These are phyloP conservation scores for Penicillium italicum DNA, from an alignment of 2,329 filamentous ascomycete species.

Conservation along the genomic window DNA sequence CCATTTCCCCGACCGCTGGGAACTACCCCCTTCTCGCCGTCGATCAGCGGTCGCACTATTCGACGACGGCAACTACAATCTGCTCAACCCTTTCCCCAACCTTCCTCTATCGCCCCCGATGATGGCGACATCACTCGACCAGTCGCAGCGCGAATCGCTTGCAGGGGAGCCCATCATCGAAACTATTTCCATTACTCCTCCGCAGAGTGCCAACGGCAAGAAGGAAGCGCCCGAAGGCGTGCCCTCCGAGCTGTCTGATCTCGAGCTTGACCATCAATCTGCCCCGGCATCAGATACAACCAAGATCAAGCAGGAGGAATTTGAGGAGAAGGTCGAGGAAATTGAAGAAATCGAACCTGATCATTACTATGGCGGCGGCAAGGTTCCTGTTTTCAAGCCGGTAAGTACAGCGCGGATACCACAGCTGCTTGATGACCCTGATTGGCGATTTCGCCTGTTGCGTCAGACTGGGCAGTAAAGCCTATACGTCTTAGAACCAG, in stretches of 20 bases:
- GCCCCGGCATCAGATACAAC: constrained; percentile 24
- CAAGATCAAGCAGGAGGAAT: constrained; percentile 41
- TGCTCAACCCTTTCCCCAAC: constrained; percentile 10
- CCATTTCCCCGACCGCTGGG: constrained; percentile 43
- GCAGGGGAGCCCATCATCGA: constrained; percentile 24
- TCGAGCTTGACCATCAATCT: constrained; percentile 38
- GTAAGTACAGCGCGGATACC: constrained; percentile 44
- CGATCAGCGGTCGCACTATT: constrained; percentile 43
- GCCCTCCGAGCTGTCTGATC: constrained; percentile 41
- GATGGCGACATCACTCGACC: constrained; percentile 37
- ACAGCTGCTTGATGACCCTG: not conserved
- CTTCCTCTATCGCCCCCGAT: constrained; percentile 17
- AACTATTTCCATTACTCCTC: constrained; percentile 41
- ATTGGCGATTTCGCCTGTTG: not conserved
- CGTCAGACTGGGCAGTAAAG: not conserved
- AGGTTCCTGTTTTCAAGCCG: constrained; percentile 89
- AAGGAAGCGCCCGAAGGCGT: constrained; percentile 43
- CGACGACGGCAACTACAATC: constrained; percentile 36
- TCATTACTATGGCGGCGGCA: constrained; percentile 78
- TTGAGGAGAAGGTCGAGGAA: constrained; percentile 63
- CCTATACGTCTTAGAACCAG: not conserved
- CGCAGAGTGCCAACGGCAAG: constrained; percentile 44
- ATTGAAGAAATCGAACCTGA: constrained; percentile 78
- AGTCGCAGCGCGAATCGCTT: constrained; percentile 28
- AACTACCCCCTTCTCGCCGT: constrained; percentile 34